Evolutionary conservation across 495 filamentous ascomycete genomes (phyloP), one percentile per base, ranked within the genome.

Genomic region (Aspergillus taichungensis): DNA sequence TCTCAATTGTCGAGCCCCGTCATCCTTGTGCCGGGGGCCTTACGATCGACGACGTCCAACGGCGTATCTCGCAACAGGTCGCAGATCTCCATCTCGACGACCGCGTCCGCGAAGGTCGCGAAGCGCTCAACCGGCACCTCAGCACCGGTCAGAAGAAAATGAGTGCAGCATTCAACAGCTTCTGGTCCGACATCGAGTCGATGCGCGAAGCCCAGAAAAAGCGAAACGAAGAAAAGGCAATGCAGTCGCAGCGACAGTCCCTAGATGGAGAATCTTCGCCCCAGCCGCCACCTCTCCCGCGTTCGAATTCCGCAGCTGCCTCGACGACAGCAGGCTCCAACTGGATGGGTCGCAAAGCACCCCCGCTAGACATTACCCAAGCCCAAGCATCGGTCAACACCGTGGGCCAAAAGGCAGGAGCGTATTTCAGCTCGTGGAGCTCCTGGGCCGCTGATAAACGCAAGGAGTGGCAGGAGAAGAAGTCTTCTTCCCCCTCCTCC

Each of bases 1-100:
- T 95, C 56, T 91, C 95, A 50, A 85, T 98, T 51, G 86, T 92
- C 12, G 88, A 94, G 45, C 92, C 92, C 5, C 81, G 78, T 37
- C 92, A 98, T 64, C 91, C 94, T 3, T 94, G 84, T 63, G 89
- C 91, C 8, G 94, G 92, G n/a, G 90, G 89, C 1, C 72, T 98
- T 33, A 87, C 85, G 0, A 89, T 98, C 51, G 92, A 98, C 34
- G 92, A 98, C 60, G 82, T 98, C 32, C 91, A 97, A 56, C 76
- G 91, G 30, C 78, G 92, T 28, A 74, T 98, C 24, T 80, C 88
- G 12, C 87, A 94, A 63, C 90, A 88, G 58, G 88, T 89, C 1
- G 75, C 87, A 46, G 89, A 94, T 41, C 74, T 95, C 34, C 89
- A 95, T 63, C 74, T 94, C 0, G 89, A 96, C 56, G 89, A 94